Evolutionary conservation across 345 rosid species (phyloP), one percentile per base, ranked within the genome.

Genomic region (Physaria fendleri): DNA sequence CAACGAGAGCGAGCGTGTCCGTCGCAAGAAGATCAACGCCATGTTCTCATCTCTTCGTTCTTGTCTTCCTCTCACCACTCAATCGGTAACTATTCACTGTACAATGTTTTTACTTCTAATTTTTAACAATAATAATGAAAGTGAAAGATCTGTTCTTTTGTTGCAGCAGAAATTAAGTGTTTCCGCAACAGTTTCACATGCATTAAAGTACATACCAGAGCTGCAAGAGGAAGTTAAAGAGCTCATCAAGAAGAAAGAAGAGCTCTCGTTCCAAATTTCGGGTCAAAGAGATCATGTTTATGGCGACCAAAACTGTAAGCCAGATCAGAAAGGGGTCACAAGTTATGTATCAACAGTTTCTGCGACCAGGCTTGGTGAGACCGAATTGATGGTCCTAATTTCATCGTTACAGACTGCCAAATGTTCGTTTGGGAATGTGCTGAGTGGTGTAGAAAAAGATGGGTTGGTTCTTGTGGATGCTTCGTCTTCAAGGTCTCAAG

Each of bases 1-100:
- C 75, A 88, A 83, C 48, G 88, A 86, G 0, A 81, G 80, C 2
- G 96, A 88, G 39, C 82, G 90, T 8, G 66, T 73, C 12, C 84
- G 90, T 12, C 78, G 96, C 9, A 81, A 64, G 78, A 85, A 74
- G 71, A 74, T 88, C 62, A 88, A 83, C 41, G 11, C 22, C 25
- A 64, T 85, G 57, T 85, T 78, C 59, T 81, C 81, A 8, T 62
- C 83, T 13, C 93, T 88, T 20, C 93, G 88, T 24, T 75, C 84
- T 10, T 64, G 83, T 40, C 86, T 88, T 64, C 93, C 96, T 0
- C 12, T 72, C 0, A 4, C 77, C 3, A 71, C 69, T 22, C 79
- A 77, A 45, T 46, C 51, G 74, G 96, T 88, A 69, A 69, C 23
- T 10, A n/a, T 16, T 33, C 3, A 15, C 10, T 42, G 24, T 14